These are phyloP conservation scores for Ophiostoma novo-ulmi DNA, from an alignment of 2,329 filamentous ascomycete genomes.

Conservation along the genomic window DNA sequence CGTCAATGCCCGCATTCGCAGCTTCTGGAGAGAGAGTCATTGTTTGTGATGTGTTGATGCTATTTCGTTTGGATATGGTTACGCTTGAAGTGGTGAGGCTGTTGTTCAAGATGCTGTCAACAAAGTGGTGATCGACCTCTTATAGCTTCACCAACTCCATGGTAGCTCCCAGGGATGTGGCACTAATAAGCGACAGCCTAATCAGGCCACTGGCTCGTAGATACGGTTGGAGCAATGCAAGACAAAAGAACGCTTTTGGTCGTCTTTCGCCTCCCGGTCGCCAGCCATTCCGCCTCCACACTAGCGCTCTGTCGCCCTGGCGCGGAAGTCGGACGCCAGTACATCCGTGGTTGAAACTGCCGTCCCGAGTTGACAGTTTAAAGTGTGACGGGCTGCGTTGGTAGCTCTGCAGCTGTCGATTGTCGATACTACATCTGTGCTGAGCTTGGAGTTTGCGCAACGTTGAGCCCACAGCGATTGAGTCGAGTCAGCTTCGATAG, in stretches of 20 bases:
- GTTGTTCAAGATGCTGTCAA: background rate
- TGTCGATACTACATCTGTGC: background rate
- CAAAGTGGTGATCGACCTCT: background rate
- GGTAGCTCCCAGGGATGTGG: background rate
- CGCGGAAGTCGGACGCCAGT: background rate
- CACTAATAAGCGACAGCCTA: background rate
- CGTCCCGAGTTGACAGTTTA: background rate
- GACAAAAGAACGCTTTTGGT: background rate
- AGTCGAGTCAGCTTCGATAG: background rate
- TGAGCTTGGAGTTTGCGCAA: background rate
- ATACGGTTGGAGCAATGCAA: background rate
- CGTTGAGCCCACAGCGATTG: no score
- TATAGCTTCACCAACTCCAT: background rate
- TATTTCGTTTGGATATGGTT: background rate
- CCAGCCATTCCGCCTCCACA: background rate
- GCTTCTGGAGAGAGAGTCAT: conserved; percentile 15
- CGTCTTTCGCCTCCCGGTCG: background rate
- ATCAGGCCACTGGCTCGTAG: background rate
- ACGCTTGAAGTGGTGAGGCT: background rate
- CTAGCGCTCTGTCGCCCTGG: background rate
- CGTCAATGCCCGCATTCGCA: conserved; percentile 15
- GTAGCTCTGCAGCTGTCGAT: no score
- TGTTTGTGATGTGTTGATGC: background rate
- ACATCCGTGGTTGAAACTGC: background rate
- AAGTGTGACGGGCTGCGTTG: background rate